A percentile compares a stretch with the other conserved stretches of the same genome.
Evolutionary conservation across 108 stramenopile species (phyloP).

Genomic region (Schizochytrium sp.): DNA sequence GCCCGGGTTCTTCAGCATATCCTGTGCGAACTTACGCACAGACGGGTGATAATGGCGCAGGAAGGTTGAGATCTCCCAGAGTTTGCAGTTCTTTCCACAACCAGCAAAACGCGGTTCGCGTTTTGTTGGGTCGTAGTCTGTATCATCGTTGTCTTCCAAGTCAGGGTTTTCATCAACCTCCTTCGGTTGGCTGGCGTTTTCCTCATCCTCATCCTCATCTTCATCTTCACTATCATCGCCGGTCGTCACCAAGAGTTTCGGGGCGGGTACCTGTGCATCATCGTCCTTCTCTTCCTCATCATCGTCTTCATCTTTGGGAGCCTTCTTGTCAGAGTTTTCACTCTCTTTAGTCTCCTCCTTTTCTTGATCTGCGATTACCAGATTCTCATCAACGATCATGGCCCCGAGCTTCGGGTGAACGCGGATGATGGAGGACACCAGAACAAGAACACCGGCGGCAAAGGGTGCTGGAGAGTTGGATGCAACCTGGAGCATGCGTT

Average conservation of each 20-base stretch:
- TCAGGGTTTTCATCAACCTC: not conserved
- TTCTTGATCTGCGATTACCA: slow-evolving; percentile 77
- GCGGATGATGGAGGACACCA: slow-evolving; percentile 88
- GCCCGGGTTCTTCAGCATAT: slow-evolving; percentile 65
- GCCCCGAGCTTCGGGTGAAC: slow-evolving; percentile 76
- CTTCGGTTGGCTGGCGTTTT: not conserved
- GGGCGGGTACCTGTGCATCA: not conserved
- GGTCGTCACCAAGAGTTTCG: not conserved
- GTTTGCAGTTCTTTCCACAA: slow-evolving; percentile 58
- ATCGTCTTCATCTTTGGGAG: slow-evolving; percentile 51
- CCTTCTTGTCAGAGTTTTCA: not conserved
- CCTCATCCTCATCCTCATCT: not conserved
- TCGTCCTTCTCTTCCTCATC: not conserved
- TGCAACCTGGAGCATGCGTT: slow-evolving; percentile 85
- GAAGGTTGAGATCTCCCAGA: slow-evolving; percentile 88
- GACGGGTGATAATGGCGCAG: slow-evolving; percentile 94
- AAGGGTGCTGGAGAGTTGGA: slow-evolving; percentile 82
- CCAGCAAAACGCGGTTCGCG: slow-evolving; percentile 71
- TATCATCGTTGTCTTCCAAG: not conserved
- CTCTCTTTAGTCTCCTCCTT: slow-evolving; percentile 33
- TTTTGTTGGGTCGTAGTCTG: slow-evolving; percentile 70
- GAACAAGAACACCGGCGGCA: slow-evolving; percentile 85
- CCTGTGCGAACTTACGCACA: slow-evolving; percentile 84
- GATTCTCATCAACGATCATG: slow-evolving; percentile 78
- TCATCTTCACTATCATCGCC: not conserved